phyloP scores from a whole-genome alignment of 1,284 basidiomycete genomes.

The Gomphus sp. region DNA sequence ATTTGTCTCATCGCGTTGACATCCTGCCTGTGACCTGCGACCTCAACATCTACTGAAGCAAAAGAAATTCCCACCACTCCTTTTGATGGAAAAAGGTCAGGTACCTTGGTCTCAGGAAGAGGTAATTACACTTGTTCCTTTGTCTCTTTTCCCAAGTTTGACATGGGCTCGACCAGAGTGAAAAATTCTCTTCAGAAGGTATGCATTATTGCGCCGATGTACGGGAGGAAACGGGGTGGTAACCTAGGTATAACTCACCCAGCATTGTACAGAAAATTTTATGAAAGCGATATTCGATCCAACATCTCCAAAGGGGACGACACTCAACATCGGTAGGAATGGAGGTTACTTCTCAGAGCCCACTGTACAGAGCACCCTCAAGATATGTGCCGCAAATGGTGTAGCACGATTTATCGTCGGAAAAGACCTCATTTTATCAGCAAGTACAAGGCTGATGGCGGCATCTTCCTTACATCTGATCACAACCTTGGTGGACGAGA shows the following conservation, averaged over 20 bases:
- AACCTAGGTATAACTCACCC: constrained; percentile 13
- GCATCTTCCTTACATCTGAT: constrained; percentile 94
- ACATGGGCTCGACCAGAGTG: constrained; percentile 43
- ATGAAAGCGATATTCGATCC: constrained; percentile 91
- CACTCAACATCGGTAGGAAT: constrained; percentile 94
- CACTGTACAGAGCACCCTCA: constrained; percentile 84
- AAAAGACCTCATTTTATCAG: constrained; percentile 89
- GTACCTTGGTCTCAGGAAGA: constrained; percentile 89
- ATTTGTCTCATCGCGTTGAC: neutral
- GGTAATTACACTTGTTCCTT: constrained; percentile 33
- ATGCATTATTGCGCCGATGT: constrained; percentile 17
- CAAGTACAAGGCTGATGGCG: constrained; percentile 92
- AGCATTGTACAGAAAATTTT: constrained; percentile 99
- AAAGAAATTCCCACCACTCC: constrained; percentile 66
- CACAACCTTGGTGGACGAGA: constrained; percentile 98
- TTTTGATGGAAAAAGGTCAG: constrained; percentile 88
- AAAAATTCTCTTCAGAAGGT: constrained; percentile 90
- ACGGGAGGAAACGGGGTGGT: constrained; percentile 9
- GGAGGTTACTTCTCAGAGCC: constrained; percentile 92
- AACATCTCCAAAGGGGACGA: constrained; percentile 74
- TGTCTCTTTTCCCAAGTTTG: constrained; percentile 1
- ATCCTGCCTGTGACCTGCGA: neutral
- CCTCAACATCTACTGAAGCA: constrained; percentile 34
- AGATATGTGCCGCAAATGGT: constrained; percentile 86
- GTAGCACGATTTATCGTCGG: constrained; percentile 87